phyloP scores from a whole-genome alignment of 768 basidiomycete genomes.

The Pulveroboletus sp. region DNA sequence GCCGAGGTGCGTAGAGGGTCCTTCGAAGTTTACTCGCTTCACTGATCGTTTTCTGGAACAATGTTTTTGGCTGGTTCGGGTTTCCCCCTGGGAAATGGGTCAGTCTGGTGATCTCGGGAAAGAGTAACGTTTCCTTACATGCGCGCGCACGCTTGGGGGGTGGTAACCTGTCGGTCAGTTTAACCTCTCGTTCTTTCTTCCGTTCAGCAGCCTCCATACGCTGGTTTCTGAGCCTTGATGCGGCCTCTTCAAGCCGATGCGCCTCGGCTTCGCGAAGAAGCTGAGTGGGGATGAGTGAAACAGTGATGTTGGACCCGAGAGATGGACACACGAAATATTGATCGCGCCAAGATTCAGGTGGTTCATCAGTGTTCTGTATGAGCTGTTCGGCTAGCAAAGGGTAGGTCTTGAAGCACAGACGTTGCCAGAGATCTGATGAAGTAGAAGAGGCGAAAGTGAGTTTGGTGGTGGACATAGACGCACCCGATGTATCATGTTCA shows the following conservation, averaged over 20 bases:
- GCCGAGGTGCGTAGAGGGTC: slow-evolving; percentile 52
- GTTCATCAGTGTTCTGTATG: slow-evolving; percentile 35
- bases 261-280: slow-evolving; percentile 56
- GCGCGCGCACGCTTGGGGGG: slow-evolving; percentile 58
- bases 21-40: slow-evolving; percentile 68
- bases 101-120: slow-evolving; percentile 8
- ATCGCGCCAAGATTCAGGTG: slow-evolving; percentile 63
- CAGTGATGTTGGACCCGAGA: neutral
- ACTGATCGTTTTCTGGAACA: slow-evolving; percentile 73
- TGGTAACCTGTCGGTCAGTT: slow-evolving; percentile 66
- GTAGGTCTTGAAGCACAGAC: slow-evolving; percentile 58
- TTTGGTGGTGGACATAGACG: slow-evolving; percentile 6
- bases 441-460: slow-evolving; percentile 1
- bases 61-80: slow-evolving; percentile 51
- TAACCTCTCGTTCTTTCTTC: slow-evolving; percentile 74
- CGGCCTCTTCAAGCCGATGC: slow-evolving; percentile 58
- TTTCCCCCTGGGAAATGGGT: slow-evolving; percentile 35
- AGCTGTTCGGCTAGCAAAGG: slow-evolving; percentile 51
- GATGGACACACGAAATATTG: slow-evolving; percentile 56
- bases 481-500: slow-evolving; percentile 53
- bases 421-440: slow-evolving; percentile 61
- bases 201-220: slow-evolving; percentile 68
- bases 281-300: slow-evolving; percentile 34
- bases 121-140: slow-evolving; percentile 49
- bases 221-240: slow-evolving; percentile 58